Percentiles rank a stretch among this genome's conserved stretches.
These are phyloP conservation scores for Aurantiochytrium sp. DNA, from an alignment of 108 stramenopile genomes.

Conservation along the genomic window DNA sequence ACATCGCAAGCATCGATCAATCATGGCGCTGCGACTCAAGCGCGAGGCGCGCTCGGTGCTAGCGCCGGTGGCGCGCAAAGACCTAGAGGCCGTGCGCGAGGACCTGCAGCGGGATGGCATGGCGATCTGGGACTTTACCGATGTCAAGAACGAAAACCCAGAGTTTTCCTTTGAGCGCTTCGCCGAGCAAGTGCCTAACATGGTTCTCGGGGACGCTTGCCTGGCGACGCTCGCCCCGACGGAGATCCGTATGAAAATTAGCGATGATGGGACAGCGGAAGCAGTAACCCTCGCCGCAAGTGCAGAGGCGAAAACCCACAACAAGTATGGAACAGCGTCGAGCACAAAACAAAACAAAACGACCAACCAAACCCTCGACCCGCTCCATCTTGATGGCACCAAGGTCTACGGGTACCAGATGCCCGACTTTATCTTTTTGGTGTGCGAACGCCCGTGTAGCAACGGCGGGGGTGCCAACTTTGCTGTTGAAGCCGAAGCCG, in stretches of 20 bases:
- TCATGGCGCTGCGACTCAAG: background rate
- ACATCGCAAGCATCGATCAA: too few species aligned
- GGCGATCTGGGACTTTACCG: background rate
- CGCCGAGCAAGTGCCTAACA: background rate
- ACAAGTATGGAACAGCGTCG: background rate
- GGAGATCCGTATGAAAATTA: background rate
- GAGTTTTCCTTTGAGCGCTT: background rate
- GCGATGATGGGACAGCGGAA: background rate
- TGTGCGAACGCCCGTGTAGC: background rate
- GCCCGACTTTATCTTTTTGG: background rate
- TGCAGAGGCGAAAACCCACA: background rate
- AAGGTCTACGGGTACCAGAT: background rate
- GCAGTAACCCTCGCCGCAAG: background rate
- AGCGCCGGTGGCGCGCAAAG: background rate
- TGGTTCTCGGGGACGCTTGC: background rate
- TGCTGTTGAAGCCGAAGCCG: background rate
- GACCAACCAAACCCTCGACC: background rate
- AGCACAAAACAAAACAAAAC: background rate
- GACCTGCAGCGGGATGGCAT: background rate
- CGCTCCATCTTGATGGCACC: background rate
- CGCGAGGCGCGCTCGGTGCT: background rate
- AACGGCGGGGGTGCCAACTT: slow-evolving; percentile 1
- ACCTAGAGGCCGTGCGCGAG: background rate
- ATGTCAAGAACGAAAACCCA: background rate
- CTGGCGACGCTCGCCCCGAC: background rate